A percentile compares a stretch with the other conserved stretches of the same genome.
phyloP scores from a whole-genome alignment of 139 green algal species.

The Mesostigma viride region DNA sequence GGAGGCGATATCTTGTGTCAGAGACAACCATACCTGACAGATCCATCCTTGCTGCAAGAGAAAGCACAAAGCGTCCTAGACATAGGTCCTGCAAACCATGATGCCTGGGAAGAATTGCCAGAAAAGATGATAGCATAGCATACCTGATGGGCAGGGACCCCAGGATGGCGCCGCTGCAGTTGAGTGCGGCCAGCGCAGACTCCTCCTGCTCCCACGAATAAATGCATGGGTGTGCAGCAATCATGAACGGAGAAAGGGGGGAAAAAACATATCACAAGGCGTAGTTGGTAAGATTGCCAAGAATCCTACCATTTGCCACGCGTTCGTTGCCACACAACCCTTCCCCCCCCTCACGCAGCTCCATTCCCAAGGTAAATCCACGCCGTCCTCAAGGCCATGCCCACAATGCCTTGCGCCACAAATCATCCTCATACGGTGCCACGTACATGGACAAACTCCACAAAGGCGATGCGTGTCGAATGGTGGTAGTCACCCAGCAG shows the following conservation, averaged over 20 bases:
- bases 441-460: slow-evolving; percentile 69
- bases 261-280: too few species aligned
- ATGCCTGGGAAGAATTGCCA: too few species aligned
- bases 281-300: too few species aligned
- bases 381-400: not conserved
- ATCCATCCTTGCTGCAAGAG: too few species aligned
- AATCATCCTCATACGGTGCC: not conserved
- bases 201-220: slow-evolving; percentile 37
- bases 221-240: not conserved
- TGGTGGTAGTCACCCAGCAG: slow-evolving; percentile 81
- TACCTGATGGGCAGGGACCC: slow-evolving; percentile 43
- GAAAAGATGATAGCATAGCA: too few species aligned
- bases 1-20: too few species aligned
- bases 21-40: too few species aligned
- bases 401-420: not conserved
- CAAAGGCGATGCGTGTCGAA: slow-evolving; percentile 84
- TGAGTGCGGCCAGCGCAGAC: slow-evolving; percentile 67
- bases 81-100: too few species aligned
- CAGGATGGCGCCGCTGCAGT: slow-evolving; percentile 79
- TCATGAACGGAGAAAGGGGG: too few species aligned
- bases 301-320: not conserved
- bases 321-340: too few species aligned
- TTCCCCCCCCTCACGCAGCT: not conserved
- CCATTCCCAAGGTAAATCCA: not conserved
- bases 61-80: too few species aligned